These are phyloP conservation scores for Paradendryphiella salina DNA, from an alignment of 2,329 filamentous ascomycete genomes.

Conservation along the genomic window DNA sequence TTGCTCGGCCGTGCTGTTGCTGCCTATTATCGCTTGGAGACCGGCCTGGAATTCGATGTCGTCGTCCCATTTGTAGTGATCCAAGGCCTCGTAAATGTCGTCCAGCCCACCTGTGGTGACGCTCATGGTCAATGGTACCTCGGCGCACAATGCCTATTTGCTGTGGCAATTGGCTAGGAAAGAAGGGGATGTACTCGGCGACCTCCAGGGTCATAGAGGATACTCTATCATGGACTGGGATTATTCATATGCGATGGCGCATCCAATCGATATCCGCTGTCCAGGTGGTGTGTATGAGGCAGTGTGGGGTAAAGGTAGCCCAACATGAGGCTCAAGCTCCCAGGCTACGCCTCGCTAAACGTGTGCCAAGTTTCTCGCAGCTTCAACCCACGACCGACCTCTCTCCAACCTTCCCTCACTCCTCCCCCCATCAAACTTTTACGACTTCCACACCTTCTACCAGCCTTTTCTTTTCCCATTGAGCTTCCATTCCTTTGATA, in stretches of 20 bases:
- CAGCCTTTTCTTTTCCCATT: constrained; percentile 25
- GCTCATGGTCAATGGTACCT: constrained; percentile 27
- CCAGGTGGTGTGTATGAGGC: constrained; percentile 13
- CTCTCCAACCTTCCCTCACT: constrained; percentile 17
- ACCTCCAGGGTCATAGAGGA: constrained; percentile 6
- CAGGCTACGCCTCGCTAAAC: constrained; percentile 23
- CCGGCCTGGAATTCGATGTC: constrained; percentile 72
- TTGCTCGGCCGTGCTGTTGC: constrained; percentile 58
- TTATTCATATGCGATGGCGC: constrained; percentile 2
- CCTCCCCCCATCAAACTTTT: constrained; percentile 15
- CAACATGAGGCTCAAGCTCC: constrained; percentile 18
- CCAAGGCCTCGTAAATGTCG: constrained; percentile 62
- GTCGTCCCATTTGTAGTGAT: constrained; percentile 67
- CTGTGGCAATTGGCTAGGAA: neutral
- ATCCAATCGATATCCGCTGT: neutral
- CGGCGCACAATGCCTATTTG: neutral
- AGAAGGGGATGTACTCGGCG: neutral
- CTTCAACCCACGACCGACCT: constrained; percentile 23
- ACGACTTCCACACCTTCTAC: constrained; percentile 26
- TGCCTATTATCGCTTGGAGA: constrained; percentile 66
- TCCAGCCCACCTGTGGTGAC: constrained; percentile 29
- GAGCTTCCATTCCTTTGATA: constrained; percentile 27
- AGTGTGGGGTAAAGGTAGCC: constrained; percentile 29
- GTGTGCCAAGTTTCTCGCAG: constrained; percentile 25
- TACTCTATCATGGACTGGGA: neutral